These are phyloP conservation scores for Inga laurina DNA, from an alignment of 306 rosid species.

Conservation along the genomic window DNA sequence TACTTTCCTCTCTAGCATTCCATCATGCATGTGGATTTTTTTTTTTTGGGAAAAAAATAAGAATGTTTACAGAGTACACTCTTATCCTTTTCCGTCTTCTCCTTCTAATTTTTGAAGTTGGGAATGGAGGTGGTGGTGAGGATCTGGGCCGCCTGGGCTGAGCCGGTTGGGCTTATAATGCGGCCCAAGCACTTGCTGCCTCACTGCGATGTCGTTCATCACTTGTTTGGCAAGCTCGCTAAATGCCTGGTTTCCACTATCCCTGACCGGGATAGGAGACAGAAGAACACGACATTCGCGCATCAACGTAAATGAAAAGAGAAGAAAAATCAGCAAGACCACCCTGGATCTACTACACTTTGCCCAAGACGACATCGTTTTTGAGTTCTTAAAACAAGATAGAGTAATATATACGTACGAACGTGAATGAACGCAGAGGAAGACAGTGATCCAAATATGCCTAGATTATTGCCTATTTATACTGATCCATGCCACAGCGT, in stretches of 20 bases:
- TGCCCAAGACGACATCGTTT: background rate
- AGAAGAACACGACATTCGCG: constrained; percentile 34
- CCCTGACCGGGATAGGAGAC: background rate
- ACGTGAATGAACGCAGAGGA: background rate
- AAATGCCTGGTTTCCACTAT: background rate
- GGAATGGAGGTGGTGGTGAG: constrained; percentile 40
- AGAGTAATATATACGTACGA: background rate
- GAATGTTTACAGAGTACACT: background rate
- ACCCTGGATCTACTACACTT: background rate
- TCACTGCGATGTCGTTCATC: constrained; percentile 40
- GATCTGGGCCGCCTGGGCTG: constrained; percentile 56
- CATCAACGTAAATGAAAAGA: constrained; percentile 30
- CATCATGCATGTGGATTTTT: background rate
- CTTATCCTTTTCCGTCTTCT: background rate
- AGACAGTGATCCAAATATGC: background rate
- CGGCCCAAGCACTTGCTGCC: constrained; percentile 38
- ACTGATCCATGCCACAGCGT: background rate
- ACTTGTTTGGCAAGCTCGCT: constrained; percentile 33
- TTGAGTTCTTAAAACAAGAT: background rate
- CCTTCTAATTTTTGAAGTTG: background rate
- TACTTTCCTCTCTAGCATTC: background rate
- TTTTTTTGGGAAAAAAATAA: background rate
- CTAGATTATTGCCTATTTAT: background rate
- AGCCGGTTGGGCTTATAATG: constrained; percentile 14
- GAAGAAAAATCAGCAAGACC: constrained; percentile 32